Evolutionary conservation across 768 basidiomycete species (phyloP), one percentile per base, ranked within the genome.

Genomic region (Lepiota subincarnata): DNA sequence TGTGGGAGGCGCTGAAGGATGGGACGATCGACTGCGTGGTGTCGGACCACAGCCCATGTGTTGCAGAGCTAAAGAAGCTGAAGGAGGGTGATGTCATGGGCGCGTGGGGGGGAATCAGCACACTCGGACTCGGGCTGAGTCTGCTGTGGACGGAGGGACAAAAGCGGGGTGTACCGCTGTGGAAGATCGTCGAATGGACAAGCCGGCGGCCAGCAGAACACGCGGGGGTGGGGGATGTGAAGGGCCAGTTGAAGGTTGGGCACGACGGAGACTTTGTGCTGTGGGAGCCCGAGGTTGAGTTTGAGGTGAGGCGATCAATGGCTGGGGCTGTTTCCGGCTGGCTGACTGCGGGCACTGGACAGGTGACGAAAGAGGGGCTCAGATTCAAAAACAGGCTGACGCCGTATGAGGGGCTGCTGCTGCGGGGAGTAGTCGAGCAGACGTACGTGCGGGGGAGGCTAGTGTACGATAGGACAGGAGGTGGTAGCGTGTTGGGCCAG

Each of bases 61-160:
- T 89, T 11, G 72, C 81, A 19, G 83, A 85, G 60, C 72, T 99
- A 55, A 99, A 98, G 74, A 80, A 79, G 56, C 66, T 84, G 34
- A 84, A 86, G 24, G 77, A 80, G 39, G 90, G 93, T 1, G 80
- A 94, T 62, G 76, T 98, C 56, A 89, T 97, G 86, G 68, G 73
- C 18, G 91, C 95, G 0, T 98, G 96, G 96, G 96, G 96, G 38
- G 96, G 96, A 0, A 91, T 99, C 58, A 89, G 87, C 56, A 86
- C 90, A 4, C 77, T 99, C 19, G 96, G 96, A 2, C 74, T 98
- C 14, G 97, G 96, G 0, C 67, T 98, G 42, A 89, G 89, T 64
- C 69, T 97, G 47, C 63, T 98, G 38, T 96, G 91, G 91, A 95
- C 92, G 0, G 92, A 97, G 68, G 84, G 80, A 2, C 68, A 66